These are phyloP conservation scores for Colletotrichum navitas DNA, from an alignment of 2,329 filamentous ascomycete genomes.

Conservation along the genomic window DNA sequence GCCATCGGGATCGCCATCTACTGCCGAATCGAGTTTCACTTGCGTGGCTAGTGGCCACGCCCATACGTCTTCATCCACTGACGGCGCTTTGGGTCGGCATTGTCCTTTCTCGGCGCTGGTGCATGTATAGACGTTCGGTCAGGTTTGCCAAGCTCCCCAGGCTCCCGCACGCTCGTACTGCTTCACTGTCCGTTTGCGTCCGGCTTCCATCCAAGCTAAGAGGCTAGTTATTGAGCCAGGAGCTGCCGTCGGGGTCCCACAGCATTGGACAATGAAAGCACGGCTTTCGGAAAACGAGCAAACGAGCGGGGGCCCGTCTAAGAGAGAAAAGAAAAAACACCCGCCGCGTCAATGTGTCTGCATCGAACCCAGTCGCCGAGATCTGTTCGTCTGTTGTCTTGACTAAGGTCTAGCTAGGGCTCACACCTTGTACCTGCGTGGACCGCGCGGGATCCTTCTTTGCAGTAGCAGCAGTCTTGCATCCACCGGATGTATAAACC, in stretches of 20 bases:
- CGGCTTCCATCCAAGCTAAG: background rate
- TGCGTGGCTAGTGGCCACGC: slow-evolving; percentile 7
- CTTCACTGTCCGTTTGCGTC: slow-evolving; percentile 23
- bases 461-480: slow-evolving; percentile 12
- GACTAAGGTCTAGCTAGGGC: background rate
- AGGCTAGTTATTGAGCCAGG: background rate
- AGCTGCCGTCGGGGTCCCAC: background rate
- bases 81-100: background rate
- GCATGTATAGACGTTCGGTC: background rate
- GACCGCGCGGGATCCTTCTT: background rate
- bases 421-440: slow-evolving; percentile 22
- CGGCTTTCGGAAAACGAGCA: slow-evolving; percentile 2
- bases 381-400: slow-evolving; percentile 11
- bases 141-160: background rate
- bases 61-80: background rate
- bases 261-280: slow-evolving; percentile 12
- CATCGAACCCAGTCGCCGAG: background rate
- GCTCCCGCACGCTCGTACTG: background rate
- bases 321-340: no score
- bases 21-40: slow-evolving; percentile 4
- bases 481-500: background rate
- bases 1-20: slow-evolving; percentile 12
- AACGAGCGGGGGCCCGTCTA: background rate
- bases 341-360: slow-evolving; percentile 19
- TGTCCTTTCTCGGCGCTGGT: background rate